Base-by-base conservation (phyloP, 2,329 filamentous ascomycete genomes). In the Plectosphaerella cucumerina region DNA sequence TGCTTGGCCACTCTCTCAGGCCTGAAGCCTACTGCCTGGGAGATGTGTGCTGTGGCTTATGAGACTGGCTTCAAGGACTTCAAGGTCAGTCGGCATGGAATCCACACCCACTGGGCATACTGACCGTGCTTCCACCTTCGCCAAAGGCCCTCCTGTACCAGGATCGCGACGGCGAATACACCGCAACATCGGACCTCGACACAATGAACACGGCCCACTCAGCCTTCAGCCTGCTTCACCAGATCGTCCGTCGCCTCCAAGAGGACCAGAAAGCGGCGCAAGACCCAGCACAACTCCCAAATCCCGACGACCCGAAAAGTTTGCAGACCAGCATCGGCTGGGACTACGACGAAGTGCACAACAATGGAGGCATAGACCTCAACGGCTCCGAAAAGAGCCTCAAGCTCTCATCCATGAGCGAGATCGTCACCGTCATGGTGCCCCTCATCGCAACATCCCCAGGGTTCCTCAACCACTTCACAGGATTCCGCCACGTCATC, bases 381-480 rank as follows among this genome's bases (percentile, higher is more conserved):
- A 23, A 6, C n/a, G 21, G 2, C 18, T 6, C 14, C 23, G 22
- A 15, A 14, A 44, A 2, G 6, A 14, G 17, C 6, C 46, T 3
- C 21, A 12, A 9, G 50, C 53, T 11, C 14, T n/a, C 11, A 17
- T 31, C n/a, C 12, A 55, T 57, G 56, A 51, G 47, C 33, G 53
- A 57, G 4, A 49, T 54, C 46, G 45, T 59, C 17, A 50, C 56
- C n/a, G 44, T 53, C 42, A 58, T 57, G 54, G 49, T 58, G 4
- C 51, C 56, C 15, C 37, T 59, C 6, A 31, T 43, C 1, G 26
- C 47, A 6, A 55, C 56, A 3, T 55, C 45, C 23, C 57, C 58
- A 4, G n/a, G 42, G 12, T 42, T 55, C 6, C 18, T 58, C 6
- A 15, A 44, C 10, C 41, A 49, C 2, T 44, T 58, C n/a, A 52